phyloP scores from a whole-genome alignment of 345 rosid genomes.

The Lumnitzera littorea region DNA sequence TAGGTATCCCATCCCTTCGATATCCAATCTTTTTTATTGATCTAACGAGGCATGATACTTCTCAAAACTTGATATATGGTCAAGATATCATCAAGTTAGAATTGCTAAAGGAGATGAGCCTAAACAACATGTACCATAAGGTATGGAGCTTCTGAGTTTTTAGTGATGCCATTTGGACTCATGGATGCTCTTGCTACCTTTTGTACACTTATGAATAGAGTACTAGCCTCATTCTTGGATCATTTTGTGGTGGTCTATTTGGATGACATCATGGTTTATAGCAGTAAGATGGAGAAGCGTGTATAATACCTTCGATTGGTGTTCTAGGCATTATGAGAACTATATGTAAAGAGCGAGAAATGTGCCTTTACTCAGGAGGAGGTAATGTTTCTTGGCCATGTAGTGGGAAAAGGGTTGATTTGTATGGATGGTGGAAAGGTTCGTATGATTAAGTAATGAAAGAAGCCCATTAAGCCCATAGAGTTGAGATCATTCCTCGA shows the following conservation, averaged over 20 bases:
- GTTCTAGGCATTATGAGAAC: too few species aligned
- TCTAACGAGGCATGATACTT: background rate
- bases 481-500: too few species aligned
- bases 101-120: background rate
- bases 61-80: slow-evolving; percentile 1
- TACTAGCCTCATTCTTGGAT: background rate
- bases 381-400: too few species aligned
- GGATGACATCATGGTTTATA: background rate
- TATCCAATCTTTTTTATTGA: background rate
- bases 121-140: background rate
- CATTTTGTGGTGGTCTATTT: background rate
- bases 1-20: background rate
- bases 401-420: too few species aligned
- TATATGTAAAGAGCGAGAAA: too few species aligned
- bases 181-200: slow-evolving; percentile 1
- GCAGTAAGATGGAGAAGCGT: too few species aligned
- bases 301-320: too few species aligned
- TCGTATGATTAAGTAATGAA: too few species aligned
- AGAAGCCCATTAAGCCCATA: too few species aligned
- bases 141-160: background rate
- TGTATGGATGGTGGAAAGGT: too few species aligned
- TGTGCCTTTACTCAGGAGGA: too few species aligned
- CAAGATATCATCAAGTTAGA: background rate
- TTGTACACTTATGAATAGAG: background rate
- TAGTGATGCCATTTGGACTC: slow-evolving; percentile 2